These are phyloP conservation scores for Trichomonas vaginalis DNA, from an alignment of 208 protist genomes.

Conservation along the genomic window DNA sequence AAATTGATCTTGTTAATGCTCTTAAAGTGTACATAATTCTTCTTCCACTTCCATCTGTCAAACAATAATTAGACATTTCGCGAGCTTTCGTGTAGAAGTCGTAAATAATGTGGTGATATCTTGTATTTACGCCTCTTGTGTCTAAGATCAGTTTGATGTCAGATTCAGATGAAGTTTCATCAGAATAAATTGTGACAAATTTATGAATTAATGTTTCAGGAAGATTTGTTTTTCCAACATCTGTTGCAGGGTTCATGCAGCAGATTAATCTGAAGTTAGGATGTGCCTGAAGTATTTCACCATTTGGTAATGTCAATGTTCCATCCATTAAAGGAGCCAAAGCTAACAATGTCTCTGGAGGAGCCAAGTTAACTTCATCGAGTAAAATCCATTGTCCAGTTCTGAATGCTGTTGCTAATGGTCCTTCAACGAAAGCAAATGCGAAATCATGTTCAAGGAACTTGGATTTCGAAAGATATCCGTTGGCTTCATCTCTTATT, in stretches of 20 bases:
- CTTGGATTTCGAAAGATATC: not conserved
- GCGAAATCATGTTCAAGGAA: conserved; percentile 52
- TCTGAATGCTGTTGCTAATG: conserved; percentile 72
- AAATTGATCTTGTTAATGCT: not conserved
- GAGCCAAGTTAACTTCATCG: conserved; percentile 98
- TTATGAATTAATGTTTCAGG: conserved; percentile 36
- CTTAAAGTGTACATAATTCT: not conserved
- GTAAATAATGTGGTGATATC: not conserved
- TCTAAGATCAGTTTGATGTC: not conserved
- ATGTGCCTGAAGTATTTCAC: conserved; percentile 56
- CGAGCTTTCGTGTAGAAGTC: not conserved
- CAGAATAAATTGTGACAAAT: not conserved
- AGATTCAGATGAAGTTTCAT: not conserved
- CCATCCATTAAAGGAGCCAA: conserved; percentile 35
- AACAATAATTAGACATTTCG: not conserved
- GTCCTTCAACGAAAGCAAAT: conserved; percentile 88
- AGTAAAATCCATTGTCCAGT: conserved; percentile 96
- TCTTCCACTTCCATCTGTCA: not conserved
- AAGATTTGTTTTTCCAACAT: conserved; percentile 97
- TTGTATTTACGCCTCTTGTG: not conserved
- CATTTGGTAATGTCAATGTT: not conserved
- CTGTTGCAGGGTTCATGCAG: conserved; percentile 99
- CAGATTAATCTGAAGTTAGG: conserved; percentile 95
- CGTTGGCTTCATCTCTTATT: not conserved
- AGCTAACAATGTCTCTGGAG: conserved; percentile 77